Base-by-base conservation (phyloP, 2,329 filamentous ascomycete species). In the Colletotrichum sp. region DNA sequence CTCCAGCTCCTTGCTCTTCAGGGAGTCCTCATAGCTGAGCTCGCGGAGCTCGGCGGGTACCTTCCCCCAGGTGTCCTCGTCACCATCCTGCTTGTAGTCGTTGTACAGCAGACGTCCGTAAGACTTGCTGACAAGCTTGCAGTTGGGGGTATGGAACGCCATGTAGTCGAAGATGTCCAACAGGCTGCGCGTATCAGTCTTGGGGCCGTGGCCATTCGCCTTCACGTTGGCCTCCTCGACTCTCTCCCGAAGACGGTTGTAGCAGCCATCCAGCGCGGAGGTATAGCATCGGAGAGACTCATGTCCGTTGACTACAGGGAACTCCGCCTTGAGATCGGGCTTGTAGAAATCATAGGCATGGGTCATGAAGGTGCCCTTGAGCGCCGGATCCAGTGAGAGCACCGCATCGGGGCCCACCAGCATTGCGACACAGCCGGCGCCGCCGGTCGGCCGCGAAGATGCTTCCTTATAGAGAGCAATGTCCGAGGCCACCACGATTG, bases 271-370 rank as follows among this genome's bases (percentile, higher is more conserved):
- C 28, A 96, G 92, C 65, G 95, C 94, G 87, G 94, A 91, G 78
- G 90, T 94, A 87, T 96, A 96, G 90, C 95, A 96, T 85, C 89
- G 93, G 84, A 95, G 85, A 63, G 95, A 96, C 90, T 92, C 96
- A 85, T 96, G 94, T 76, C 95, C 95, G 81, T 96, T 95, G 72
- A 96, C 95, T 82, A 95, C 93, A 78, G 95, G 95, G 87, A 96
- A 96, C 87, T 96, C 95, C 90, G 93, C 95, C 82, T 94, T 94
- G 79, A 96, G 89, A 85, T 96, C 95, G 82, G 95, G 94, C 92
- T 96, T 96, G 92, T 95, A 96, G 85, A 96, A 96, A 85, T 96
- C 95, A 85, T 96, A 97, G 81, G 93, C 93, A 87, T 96, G 95
- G 85, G 93, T 90, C 92, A 96, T 93, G 89, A 95, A 95, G 81